Percentiles rank a stretch among this genome's conserved stretches.
Evolutionary conservation across 2,329 filamentous ascomycete genomes (phyloP).

Genomic region (Ophiocordyceps robertsii): DNA sequence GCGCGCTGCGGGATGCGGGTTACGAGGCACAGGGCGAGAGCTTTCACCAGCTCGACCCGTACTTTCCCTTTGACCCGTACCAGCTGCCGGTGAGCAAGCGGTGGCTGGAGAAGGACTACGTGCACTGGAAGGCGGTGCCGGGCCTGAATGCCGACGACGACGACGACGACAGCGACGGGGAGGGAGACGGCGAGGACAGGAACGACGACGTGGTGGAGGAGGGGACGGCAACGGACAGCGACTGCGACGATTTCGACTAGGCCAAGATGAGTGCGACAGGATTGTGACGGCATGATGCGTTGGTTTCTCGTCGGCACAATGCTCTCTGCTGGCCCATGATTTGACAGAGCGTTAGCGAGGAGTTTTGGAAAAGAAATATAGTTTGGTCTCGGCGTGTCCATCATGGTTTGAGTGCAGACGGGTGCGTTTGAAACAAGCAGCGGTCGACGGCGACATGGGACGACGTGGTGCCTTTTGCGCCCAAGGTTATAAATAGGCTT

Average conservation of each 20-base stretch:
- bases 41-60: conserved; percentile 77
- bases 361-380: too few relatives aligned
- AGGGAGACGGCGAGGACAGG: conserved; percentile 28
- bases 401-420: too few relatives aligned
- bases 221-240: conserved; percentile 36
- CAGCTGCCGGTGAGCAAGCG: conserved; percentile 73
- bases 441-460: too few relatives aligned
- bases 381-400: too few relatives aligned
- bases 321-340: not conserved
- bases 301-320: not conserved
- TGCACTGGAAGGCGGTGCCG: conserved; percentile 64
- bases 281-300: conserved; percentile 3
- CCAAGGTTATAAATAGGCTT: too few relatives aligned
- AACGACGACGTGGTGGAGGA: conserved; percentile 29
- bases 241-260: conserved; percentile 26
- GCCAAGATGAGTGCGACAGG: conserved; percentile 4
- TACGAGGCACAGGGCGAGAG: conserved; percentile 51
- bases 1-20: conserved; percentile 36
- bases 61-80: conserved; percentile 97
- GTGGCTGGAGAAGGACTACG: conserved; percentile 79
- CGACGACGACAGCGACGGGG: conserved; percentile 30
- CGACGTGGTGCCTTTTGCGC: too few relatives aligned
- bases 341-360: too few relatives aligned
- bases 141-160: conserved; percentile 49
- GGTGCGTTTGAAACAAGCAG: too few relatives aligned